phyloP scores from a whole-genome alignment of 2,329 filamentous ascomycete species.

The Fusarium palustre region DNA sequence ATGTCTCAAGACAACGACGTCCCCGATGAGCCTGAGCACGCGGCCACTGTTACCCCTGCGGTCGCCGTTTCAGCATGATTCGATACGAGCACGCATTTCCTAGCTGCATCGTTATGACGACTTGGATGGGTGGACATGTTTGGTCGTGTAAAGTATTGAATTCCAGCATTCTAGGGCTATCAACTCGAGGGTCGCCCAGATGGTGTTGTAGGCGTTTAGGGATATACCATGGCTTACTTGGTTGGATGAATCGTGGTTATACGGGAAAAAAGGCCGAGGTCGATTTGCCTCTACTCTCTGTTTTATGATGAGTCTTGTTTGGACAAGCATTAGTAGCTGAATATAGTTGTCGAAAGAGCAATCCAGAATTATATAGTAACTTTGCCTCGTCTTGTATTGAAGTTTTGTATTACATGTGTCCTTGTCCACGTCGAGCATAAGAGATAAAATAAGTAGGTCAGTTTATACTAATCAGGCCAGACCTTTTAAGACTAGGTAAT shows the following conservation, averaged over 20 bases:
- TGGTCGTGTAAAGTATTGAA: constrained; percentile 52
- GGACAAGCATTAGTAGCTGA: constrained; percentile 22
- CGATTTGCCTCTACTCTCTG: constrained; percentile 27
- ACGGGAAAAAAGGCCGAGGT: constrained; percentile 44
- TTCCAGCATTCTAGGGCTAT: constrained; percentile 51
- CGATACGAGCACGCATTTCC: constrained; percentile 21
- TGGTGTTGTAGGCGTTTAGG: constrained; percentile 55
- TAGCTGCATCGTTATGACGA: constrained; percentile 42
- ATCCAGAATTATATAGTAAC: neutral
- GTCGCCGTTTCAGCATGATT: constrained; percentile 56
- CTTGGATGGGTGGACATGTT: constrained; percentile 42
- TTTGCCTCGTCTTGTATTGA: neutral
- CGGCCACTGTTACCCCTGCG: constrained; percentile 48
- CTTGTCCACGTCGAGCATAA: neutral
- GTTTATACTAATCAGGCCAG: too few species aligned
- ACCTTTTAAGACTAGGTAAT: too few species aligned
- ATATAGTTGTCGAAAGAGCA: constrained; percentile 26
- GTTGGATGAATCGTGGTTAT: constrained; percentile 35
- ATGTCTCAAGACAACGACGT: constrained; percentile 63
- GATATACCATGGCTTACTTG: constrained; percentile 55
- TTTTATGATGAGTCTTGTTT: constrained; percentile 34
- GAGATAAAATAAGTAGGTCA: too few species aligned
- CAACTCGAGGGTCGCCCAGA: constrained; percentile 47
- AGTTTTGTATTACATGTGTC: neutral
- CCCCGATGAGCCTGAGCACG: constrained; percentile 52